Evolutionary conservation across 2,329 filamentous ascomycete species (phyloP).

Genomic region (Cercospora sojina): DNA sequence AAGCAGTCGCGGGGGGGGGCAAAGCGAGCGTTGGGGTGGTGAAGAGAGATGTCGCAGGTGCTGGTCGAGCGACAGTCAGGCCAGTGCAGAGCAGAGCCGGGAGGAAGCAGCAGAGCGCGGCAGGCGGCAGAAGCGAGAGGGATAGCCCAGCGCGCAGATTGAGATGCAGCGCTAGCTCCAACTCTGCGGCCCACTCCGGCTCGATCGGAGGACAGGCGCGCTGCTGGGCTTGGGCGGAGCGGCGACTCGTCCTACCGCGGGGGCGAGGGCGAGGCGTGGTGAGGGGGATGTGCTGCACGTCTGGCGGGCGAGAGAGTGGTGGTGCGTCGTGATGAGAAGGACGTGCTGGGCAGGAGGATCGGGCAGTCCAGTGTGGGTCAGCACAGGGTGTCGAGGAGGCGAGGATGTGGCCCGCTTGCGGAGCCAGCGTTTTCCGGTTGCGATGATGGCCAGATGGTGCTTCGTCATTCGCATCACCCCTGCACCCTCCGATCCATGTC

Average conservation of each 20-base stretch:
- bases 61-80: not conserved
- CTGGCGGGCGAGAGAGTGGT: not conserved
- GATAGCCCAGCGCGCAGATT: not conserved
- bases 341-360: not conserved
- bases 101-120: conserved; percentile 1
- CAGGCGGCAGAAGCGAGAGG: conserved; percentile 3
- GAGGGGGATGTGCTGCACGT: not conserved
- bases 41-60: conserved; percentile 8
- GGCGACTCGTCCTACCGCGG: not conserved
- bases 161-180: not conserved
- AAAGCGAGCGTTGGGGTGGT: conserved; percentile 13
- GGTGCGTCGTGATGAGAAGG: conserved; percentile 9
- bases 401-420: not conserved
- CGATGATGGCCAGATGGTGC: too few relatives aligned
- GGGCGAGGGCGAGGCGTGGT: not conserved
- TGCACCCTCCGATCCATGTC: not conserved
- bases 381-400: not conserved
- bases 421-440: not conserved
- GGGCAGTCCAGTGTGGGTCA: not conserved
- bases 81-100: not conserved
- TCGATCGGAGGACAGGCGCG: not conserved
- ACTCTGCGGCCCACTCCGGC: not conserved
- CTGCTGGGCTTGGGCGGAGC: not conserved
- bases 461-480: conserved; percentile 2
- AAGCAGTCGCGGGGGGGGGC: conserved; percentile 1